These are phyloP conservation scores for Plasmopara viticola DNA, from an alignment of 352 stramenopile genomes.

Conservation along the genomic window DNA sequence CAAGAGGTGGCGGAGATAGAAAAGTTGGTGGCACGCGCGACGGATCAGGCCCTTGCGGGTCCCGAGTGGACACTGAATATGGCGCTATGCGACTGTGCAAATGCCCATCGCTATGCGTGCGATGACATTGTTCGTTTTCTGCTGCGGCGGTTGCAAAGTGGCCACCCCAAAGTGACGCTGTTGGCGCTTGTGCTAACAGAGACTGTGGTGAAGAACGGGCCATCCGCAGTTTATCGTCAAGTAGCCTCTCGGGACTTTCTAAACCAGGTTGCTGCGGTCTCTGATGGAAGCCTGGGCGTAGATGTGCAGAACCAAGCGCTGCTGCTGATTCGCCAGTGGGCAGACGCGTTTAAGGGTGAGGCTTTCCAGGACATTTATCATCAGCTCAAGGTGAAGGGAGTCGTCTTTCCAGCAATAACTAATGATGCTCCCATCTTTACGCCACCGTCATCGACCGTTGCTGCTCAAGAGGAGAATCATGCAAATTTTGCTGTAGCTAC, in stretches of 20 bases:
- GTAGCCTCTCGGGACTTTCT: slow-evolving; percentile 61
- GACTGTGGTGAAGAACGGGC: slow-evolving; percentile 76
- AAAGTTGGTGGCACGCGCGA: slow-evolving; percentile 53
- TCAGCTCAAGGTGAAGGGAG: slow-evolving; percentile 69
- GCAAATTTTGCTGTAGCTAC: neutral
- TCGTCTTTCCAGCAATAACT: slow-evolving; percentile 59
- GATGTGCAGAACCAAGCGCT: slow-evolving; percentile 74
- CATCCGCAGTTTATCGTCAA: slow-evolving; percentile 42
- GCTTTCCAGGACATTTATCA: slow-evolving; percentile 73
- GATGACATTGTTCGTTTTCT: slow-evolving; percentile 57
- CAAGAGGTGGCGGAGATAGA: slow-evolving; percentile 35
- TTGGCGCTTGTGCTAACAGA: slow-evolving; percentile 61
- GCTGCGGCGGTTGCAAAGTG: slow-evolving; percentile 52
- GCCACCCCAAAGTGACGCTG: slow-evolving; percentile 34
- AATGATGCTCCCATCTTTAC: slow-evolving; percentile 72
- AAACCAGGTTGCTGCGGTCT: slow-evolving; percentile 55
- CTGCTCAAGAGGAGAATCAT: slow-evolving; percentile 4
- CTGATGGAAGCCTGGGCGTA: slow-evolving; percentile 55
- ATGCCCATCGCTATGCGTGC: slow-evolving; percentile 35
- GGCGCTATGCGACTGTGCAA: slow-evolving; percentile 60
- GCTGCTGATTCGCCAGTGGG: slow-evolving; percentile 79
- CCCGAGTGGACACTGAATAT: slow-evolving; percentile 76
- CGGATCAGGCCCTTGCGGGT: slow-evolving; percentile 33
- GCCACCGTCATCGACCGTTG: slow-evolving; percentile 34
- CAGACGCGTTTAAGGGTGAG: slow-evolving; percentile 49